Evolutionary conservation across 805 yeast species (phyloP), one percentile per base, ranked within the genome.

Genomic region (Sugiyamaella qingdaonensis): DNA sequence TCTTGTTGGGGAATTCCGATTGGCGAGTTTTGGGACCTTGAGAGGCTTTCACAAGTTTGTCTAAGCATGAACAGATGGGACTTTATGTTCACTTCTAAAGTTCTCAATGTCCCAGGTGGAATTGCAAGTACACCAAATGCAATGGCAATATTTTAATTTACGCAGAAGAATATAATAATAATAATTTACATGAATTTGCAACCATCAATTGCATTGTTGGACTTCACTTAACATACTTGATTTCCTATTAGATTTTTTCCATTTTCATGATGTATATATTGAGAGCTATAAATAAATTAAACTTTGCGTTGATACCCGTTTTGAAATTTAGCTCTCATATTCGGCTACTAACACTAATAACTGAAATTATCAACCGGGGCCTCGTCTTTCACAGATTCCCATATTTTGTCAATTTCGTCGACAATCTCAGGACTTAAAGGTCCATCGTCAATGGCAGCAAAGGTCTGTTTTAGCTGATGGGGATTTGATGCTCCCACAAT

Each of bases 101-200:
- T 63, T 8, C 50, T 61, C 51, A 61, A 61, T 41, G 60, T 57
- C 7, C 51, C 46, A 2, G 61, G 62, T 5, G 64, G 64, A 24
- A 62, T 61, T 11, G 59, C 64, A 13, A 54, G 61, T 31, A 43
- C 61, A 1, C 62, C 64, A 1, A 74, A 77, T 57, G 77, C 80
- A 1, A 78, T 75, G 8, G 78, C 74, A 29, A 50, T 50, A 31
- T 50, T 50, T 33, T 50, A 49, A 10, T 24, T 3, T 7, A 24
- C 7, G 29, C 29, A 7, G 29, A 24, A 7, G 3, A n/a, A n/a
- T n/a, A n/a, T n/a, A n/a, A 8, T 8, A 8, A 24, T 24, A 24
- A 24, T 24, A 24, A 24, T 7, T 24, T 24, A 24, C 7, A 24
- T 24, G 29, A 24, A 24, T 4, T 24, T 24, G 29, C 3, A 24